phyloP scores from a whole-genome alignment of 495 filamentous ascomycete genomes.

The Neurospora sp. region DNA sequence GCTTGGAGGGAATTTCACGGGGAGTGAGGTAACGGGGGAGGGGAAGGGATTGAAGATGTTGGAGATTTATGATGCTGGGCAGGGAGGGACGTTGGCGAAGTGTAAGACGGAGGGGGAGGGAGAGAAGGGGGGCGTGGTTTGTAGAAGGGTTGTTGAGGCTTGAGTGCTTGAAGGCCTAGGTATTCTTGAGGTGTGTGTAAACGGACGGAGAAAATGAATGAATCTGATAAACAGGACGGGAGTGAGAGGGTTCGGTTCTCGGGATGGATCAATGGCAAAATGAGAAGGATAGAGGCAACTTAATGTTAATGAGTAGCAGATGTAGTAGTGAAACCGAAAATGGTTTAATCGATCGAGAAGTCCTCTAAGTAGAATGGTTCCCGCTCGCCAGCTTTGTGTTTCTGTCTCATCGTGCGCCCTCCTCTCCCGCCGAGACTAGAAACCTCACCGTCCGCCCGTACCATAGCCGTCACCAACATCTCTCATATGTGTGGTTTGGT shows the following conservation, averaged over 20 bases:
- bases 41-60: constrained; percentile 6
- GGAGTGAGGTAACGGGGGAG: neutral
- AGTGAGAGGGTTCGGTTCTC: constrained; percentile 2
- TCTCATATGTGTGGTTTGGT: neutral
- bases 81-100: constrained; percentile 19
- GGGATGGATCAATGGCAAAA: neutral
- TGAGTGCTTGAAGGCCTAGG: neutral
- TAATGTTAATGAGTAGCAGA: neutral
- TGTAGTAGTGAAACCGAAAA: neutral
- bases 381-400: neutral
- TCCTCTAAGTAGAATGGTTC: neutral
- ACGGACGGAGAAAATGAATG: neutral
- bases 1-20: neutral
- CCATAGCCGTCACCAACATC: neutral
- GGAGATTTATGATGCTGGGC: constrained; percentile 10
- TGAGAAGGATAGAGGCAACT: neutral
- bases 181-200: neutral
- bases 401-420: neutral
- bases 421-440: neutral
- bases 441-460: neutral
- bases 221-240: neutral
- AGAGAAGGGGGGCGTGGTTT: neutral
- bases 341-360: neutral
- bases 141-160: neutral
- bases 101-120: constrained; percentile 8